Evolutionary conservation across 2,329 filamentous ascomycete genomes (phyloP).

Genomic region (Ascocoryne sarcoides): DNA sequence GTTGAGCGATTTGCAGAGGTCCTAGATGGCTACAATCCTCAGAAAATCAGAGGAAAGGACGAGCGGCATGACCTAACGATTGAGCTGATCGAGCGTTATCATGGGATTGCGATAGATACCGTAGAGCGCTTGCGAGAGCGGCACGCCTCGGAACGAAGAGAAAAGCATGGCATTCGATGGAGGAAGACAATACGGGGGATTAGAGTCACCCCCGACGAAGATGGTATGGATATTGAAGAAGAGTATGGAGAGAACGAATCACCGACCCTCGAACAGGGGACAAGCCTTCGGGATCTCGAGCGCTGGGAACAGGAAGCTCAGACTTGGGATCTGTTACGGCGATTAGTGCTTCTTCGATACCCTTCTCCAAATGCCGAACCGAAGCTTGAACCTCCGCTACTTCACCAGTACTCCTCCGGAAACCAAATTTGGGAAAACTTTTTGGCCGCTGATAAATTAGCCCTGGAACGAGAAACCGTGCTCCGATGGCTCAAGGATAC

Average conservation of each 20-base stretch:
- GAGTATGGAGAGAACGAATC: constrained; percentile 42
- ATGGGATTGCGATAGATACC: constrained; percentile 43
- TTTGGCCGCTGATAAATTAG: constrained; percentile 60
- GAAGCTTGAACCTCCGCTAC: constrained; percentile 8
- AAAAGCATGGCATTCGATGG: constrained; percentile 21
- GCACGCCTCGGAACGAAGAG: constrained; percentile 23
- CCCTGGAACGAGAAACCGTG: constrained; percentile 69
- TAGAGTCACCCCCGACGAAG: constrained; percentile 21
- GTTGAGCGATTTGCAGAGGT: constrained; percentile 80
- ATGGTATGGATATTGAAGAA: constrained; percentile 38
- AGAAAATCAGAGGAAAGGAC: constrained; percentile 35
- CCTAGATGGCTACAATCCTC: constrained; percentile 65
- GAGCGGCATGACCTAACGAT: constrained; percentile 59
- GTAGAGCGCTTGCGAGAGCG: constrained; percentile 36
- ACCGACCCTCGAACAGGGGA: constrained; percentile 14
- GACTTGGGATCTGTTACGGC: constrained; percentile 77
- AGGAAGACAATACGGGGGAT: constrained; percentile 31
- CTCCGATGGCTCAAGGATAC: constrained; percentile 81
- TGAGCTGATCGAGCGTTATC: constrained; percentile 57
- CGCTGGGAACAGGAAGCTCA: constrained; percentile 76
- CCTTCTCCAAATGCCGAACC: constrained; percentile 26
- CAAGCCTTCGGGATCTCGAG: constrained; percentile 41
- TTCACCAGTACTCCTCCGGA: constrained; percentile 50
- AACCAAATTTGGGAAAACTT: constrained; percentile 65
- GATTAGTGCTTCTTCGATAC: constrained; percentile 57